These are phyloP conservation scores for Sambucus nigra DNA, from an alignment of 129 eudicot genomes.

Conservation along the genomic window DNA sequence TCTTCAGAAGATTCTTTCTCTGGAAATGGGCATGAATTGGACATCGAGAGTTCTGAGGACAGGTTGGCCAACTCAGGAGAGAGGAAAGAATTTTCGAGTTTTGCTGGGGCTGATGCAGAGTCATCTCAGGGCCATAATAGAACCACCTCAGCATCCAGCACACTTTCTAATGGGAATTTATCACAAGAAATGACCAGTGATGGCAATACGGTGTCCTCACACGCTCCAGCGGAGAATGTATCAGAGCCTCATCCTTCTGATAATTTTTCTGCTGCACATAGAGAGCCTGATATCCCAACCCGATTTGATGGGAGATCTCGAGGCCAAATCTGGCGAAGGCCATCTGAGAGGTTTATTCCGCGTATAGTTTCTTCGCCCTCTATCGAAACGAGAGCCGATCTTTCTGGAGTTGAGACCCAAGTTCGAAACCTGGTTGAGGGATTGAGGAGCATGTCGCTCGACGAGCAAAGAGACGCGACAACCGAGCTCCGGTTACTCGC, in stretches of 20 bases:
- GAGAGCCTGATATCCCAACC: slow-evolving; percentile 53
- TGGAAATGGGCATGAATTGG: slow-evolving; percentile 30
- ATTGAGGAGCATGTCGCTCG: slow-evolving; percentile 41
- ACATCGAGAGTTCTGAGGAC: slow-evolving; percentile 28
- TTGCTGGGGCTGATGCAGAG: slow-evolving; percentile 24
- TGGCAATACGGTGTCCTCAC: slow-evolving; percentile 38
- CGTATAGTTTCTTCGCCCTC: slow-evolving; percentile 48
- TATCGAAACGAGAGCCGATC: slow-evolving; percentile 47
- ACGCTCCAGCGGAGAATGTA: slow-evolving; percentile 57
- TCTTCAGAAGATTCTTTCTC: slow-evolving; percentile 63
- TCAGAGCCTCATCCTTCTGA: slow-evolving; percentile 41
- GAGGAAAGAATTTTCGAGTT: slow-evolving; percentile 24
- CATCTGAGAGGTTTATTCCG: slow-evolving; percentile 50
- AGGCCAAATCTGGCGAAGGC: slow-evolving; percentile 55
- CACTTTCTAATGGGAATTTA: slow-evolving; percentile 32
- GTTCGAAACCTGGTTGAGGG: slow-evolving; percentile 53
- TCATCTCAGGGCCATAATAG: slow-evolving; percentile 45
- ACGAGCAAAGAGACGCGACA: slow-evolving; percentile 42
- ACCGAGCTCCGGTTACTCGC: slow-evolving; percentile 66
- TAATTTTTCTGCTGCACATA: slow-evolving; percentile 24
- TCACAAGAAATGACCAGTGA: slow-evolving; percentile 45
- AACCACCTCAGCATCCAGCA: slow-evolving; percentile 46
- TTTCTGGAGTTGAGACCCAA: slow-evolving; percentile 55
- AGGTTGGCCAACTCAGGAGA: slow-evolving; percentile 32
- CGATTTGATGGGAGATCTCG: slow-evolving; percentile 47